These are phyloP conservation scores for Fusarium sp. DNA, from an alignment of 2,329 filamentous ascomycete genomes.

Conservation along the genomic window DNA sequence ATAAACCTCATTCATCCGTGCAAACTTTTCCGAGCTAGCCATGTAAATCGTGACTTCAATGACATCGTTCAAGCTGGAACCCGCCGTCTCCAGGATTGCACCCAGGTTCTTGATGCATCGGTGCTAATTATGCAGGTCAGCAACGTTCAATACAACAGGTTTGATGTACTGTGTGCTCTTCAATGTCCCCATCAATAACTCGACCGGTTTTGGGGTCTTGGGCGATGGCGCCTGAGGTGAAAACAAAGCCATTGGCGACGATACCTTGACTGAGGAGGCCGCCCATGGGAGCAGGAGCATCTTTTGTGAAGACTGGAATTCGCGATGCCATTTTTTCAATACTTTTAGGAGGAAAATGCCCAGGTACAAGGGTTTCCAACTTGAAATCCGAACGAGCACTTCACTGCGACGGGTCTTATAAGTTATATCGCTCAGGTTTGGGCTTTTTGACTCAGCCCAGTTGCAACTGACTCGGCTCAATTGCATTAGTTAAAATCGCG, in stretches of 20 bases:
- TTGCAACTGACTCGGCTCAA: not conserved
- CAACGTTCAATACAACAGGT: not conserved
- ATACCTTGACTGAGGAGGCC: not conserved
- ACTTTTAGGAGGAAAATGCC: accelerated
- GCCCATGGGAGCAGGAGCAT: not conserved
- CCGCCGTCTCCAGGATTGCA: not conserved
- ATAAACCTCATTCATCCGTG: not conserved
- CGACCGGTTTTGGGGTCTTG: not conserved
- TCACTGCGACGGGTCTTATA: not conserved
- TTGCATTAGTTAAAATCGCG: not conserved
- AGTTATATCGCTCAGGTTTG: not conserved
- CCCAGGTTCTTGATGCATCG: not conserved
- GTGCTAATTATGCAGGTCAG: not conserved
- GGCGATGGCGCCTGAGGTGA: not conserved
- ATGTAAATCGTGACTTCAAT: not conserved
- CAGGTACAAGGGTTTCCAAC: not conserved
- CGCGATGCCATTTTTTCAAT: not conserved
- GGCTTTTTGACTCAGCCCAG: not conserved
- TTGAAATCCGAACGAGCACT: not conserved
- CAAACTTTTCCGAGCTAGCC: not conserved
- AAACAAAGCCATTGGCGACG: not conserved
- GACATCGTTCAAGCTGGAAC: not conserved
- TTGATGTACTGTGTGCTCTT: not conserved
- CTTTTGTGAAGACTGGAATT: not conserved
- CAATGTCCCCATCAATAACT: not conserved